phyloP scores from a whole-genome alignment of 768 basidiomycete species.

The Boletellus sp. region DNA sequence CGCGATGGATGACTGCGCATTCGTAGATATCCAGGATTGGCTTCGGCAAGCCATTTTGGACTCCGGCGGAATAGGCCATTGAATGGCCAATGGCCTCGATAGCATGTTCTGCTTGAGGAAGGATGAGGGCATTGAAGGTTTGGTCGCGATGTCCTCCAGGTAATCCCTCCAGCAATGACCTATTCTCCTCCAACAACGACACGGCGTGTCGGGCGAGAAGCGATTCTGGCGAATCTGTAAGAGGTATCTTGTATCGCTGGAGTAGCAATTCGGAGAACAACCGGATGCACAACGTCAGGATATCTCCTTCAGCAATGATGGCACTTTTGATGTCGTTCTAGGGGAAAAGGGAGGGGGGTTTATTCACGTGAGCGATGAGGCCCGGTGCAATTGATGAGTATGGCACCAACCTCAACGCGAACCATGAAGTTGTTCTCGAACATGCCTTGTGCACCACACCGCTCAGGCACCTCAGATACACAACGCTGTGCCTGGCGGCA shows the following conservation, averaged over 20 bases:
- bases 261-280: slow-evolving; percentile 58
- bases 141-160: slow-evolving; percentile 26
- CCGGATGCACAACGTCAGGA: slow-evolving; percentile 51
- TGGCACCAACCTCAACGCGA: slow-evolving; percentile 43
- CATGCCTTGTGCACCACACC: slow-evolving; percentile 64
- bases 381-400: neutral
- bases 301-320: slow-evolving; percentile 54
- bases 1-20: slow-evolving; percentile 47
- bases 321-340: slow-evolving; percentile 45
- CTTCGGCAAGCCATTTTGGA: slow-evolving; percentile 40
- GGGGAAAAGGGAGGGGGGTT: no score
- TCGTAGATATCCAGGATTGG: slow-evolving; percentile 58
- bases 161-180: slow-evolving; percentile 34
- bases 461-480: slow-evolving; percentile 52
- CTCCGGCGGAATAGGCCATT: slow-evolving; percentile 56
- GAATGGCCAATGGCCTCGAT: slow-evolving; percentile 62
- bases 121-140: slow-evolving; percentile 47
- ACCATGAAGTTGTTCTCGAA: slow-evolving; percentile 64
- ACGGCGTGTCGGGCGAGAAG: slow-evolving; percentile 50
- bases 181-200: slow-evolving; percentile 48
- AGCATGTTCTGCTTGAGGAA: slow-evolving; percentile 51
- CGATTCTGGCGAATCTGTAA: slow-evolving; percentile 40
- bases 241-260: slow-evolving; percentile 49
- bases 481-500: slow-evolving; percentile 52
- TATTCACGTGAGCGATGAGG: neutral